Base-by-base conservation (phyloP, 2,329 filamentous ascomycete species). In the Fusarium gaditjirri region DNA sequence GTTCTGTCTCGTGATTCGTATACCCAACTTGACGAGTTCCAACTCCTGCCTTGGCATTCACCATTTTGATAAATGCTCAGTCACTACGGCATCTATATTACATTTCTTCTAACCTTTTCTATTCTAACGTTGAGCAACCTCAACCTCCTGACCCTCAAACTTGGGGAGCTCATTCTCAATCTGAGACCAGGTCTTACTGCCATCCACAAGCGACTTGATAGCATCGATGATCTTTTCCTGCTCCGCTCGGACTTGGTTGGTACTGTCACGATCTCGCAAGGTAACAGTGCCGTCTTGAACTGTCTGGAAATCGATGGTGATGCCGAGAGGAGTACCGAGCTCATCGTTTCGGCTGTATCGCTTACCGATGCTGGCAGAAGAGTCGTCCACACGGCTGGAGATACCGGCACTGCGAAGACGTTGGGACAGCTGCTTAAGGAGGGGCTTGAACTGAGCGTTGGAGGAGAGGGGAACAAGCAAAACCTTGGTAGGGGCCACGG, bases 281-380 rank as follows among this genome's bases (percentile, higher is more conserved):
- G 95, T 98, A 79, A 97, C 89, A 12, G 92, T 93, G 80, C 90
- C 90, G 81, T 98, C 94, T 83, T 97, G 91, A 75, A 97, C 86
- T 52, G 94, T 97, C 86, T 98, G 94, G 88, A 98, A 98, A 82
- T 98, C 95, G 67, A 98, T 90, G 0, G 95, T 98, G 82, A 98
- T 91, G 80, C 94, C 95, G 73, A 98, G 91, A 12, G 95, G 94
- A 47, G 96, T 98, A 78, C 95, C 96, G 65, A 98, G 89, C 85
- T 98, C 95, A 82, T 98, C 95, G 81, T 98, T 98, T 78, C 96
- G 91, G 80, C 93, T 91, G 83, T 97, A 98, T 59, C 95, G 92
- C 87, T 97, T 97, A 81, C 95, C 95, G 76, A 98, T 98, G 71
- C 91, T 94, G 69, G 95, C 94, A 33, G 92, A 94, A 19, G 94